Conservation (phyloP, 1,284 basidiomycete genomes). For the Trichosporon sp. region DNA sequence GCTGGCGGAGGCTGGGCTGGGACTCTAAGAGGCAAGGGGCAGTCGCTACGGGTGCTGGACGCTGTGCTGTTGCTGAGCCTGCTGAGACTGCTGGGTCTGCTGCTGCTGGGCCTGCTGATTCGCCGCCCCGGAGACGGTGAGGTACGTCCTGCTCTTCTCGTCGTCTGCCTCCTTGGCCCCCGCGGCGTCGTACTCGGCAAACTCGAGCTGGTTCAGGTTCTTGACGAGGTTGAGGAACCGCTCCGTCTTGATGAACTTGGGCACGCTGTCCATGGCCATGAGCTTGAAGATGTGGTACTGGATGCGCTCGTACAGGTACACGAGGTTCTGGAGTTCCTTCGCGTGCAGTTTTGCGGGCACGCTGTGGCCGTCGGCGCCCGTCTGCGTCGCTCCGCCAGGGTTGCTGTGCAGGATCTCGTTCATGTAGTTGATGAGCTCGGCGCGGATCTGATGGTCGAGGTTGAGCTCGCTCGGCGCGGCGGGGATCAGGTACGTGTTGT, state of each 20-base stretch:
- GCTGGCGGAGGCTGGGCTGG: too few relatives aligned
- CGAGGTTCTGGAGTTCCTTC: constrained; percentile 91
- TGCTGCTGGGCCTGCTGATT: constrained; percentile 37
- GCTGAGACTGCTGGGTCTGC: too few relatives aligned
- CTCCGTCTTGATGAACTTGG: constrained; percentile 61
- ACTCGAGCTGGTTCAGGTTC: constrained; percentile 41
- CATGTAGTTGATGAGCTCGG: constrained; percentile 90
- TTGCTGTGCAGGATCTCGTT: constrained; percentile 69
- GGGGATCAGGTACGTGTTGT: constrained; percentile 80
- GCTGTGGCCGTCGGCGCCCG: constrained; percentile 58
- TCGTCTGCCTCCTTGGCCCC: constrained; percentile 26
- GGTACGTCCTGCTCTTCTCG: constrained; percentile 43
- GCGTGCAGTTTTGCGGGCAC: constrained; percentile 81
- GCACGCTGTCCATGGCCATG: constrained; percentile 97
- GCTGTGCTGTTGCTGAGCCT: neutral
- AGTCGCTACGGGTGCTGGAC: constrained; percentile 3
- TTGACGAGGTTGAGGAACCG: constrained; percentile 37
- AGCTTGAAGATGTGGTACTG: constrained; percentile 94
- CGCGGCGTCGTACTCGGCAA: constrained; percentile 40
- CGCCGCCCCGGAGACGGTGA: constrained; percentile 55
- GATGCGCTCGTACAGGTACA: constrained; percentile 91
- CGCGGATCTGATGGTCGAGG: constrained; percentile 94
- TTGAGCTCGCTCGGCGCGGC: constrained; percentile 94
- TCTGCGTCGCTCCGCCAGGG: neutral
- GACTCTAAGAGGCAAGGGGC: too few relatives aligned